Evolutionary conservation across 163 green algal genomes (phyloP).

Genomic region (Coccomyxa subellipsoidea): DNA sequence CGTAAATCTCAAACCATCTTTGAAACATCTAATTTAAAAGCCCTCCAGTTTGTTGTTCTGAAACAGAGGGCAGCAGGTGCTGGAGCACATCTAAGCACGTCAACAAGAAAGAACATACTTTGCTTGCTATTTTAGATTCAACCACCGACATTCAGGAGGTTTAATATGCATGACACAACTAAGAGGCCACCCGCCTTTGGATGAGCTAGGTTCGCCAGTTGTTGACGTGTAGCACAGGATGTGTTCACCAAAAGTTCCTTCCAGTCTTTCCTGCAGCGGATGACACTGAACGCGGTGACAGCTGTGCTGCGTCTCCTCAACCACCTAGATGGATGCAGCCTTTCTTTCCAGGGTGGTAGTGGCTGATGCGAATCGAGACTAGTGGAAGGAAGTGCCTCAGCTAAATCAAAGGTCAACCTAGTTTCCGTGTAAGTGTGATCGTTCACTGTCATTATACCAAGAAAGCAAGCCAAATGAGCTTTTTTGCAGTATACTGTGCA

Average conservation of each 20-base stretch:
- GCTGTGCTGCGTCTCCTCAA: not conserved
- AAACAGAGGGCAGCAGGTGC: not conserved
- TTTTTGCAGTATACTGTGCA: not conserved
- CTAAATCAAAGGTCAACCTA: not conserved
- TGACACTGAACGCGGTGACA: not conserved
- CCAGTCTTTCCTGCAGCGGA: not conserved
- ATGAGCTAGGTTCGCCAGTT: not conserved
- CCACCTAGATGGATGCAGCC: not conserved
- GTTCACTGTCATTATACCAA: not conserved
- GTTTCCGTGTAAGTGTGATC: not conserved
- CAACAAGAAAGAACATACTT: not conserved
- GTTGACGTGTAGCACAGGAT: not conserved
- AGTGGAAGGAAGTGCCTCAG: not conserved
- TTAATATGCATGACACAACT: too few species aligned
- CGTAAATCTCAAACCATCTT: too few species aligned
- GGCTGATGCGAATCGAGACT: not conserved
- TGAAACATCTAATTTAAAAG: too few species aligned
- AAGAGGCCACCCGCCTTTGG: not conserved
- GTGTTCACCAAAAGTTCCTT: not conserved
- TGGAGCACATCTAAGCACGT: not conserved
- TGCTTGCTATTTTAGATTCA: not conserved
- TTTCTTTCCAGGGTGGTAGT: not conserved
- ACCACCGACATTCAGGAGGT: too few species aligned
- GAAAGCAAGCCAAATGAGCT: not conserved
- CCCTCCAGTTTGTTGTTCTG: not conserved